Evolutionary conservation across 768 basidiomycete genomes (phyloP), one percentile per base, ranked within the genome.

Genomic region (Phaeotremella fagi): DNA sequence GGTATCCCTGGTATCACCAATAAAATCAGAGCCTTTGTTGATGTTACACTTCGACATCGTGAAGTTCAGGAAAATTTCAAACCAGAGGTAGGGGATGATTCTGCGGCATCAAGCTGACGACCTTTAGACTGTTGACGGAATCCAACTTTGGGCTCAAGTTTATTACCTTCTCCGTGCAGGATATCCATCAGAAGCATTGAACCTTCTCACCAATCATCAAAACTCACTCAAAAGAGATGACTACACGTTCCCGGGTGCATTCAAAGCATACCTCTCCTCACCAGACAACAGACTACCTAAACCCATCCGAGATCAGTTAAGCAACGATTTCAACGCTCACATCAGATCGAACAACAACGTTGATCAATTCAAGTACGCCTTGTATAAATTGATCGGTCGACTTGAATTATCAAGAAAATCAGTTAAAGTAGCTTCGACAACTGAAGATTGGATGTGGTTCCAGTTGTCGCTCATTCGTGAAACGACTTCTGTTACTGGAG

Each of bases 381-480:
- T 99, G 27, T 97, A 95, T 79, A 97, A 95, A 73, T 78, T 99
- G 29, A 86, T 97, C 79, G 94, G 90, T 38, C 87, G 87, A 64
- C 81, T 94, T 48, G 95, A 99, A 62, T 83, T 90, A 1, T 75
- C 81, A 3, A 80, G 87, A 51, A 81, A 90, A 44, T 86, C 82
- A 63, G 84, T 92, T 2, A 82, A 84, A 35, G 90, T 97, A 3
- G 97, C 91, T 0, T 81, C 82, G 9, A 92, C 91, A 1, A 91
- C 89, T 1, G 95, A 97, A 71, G 95, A 99, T 74, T 99, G 94
- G 94, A 78, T 97, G 29, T 99, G 94, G 94, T 85, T 92, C 78
- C 92, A 99, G 76, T 80, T 98, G 14, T 80, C 85, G 1, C 86
- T 97, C 82, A 87, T 77, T 4, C 79, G 86, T 0, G 89, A 95